Evolutionary conservation across 306 rosid genomes (phyloP).

Genomic region (Malus sylvestris): DNA sequence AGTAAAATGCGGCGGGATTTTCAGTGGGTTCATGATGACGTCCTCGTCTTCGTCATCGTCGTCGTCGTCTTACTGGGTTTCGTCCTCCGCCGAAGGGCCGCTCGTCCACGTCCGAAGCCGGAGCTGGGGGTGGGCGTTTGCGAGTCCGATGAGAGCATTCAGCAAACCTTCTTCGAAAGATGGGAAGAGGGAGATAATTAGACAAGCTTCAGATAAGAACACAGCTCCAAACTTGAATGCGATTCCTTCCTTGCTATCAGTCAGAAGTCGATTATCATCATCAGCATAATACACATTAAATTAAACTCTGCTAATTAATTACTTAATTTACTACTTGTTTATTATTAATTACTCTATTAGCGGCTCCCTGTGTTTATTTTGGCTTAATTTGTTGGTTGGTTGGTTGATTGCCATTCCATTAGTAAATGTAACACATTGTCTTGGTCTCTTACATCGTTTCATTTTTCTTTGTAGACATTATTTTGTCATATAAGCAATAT

Average conservation of each 20-base stretch:
- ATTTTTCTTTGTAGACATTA: background rate
- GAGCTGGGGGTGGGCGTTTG: conserved; percentile 90
- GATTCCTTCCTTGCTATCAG: conserved; percentile 71
- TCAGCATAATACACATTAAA: background rate
- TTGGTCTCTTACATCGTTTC: background rate
- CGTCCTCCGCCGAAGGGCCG: conserved; percentile 52
- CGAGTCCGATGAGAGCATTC: conserved; percentile 93
- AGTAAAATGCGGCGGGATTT: conserved; percentile 72
- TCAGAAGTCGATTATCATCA: conserved; percentile 23
- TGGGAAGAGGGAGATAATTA: conserved; percentile 38
- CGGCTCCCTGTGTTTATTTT: background rate
- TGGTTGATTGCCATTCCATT: background rate
- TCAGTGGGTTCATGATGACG: conserved; percentile 78
- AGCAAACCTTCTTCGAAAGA: conserved; percentile 40
- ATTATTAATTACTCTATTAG: background rate
- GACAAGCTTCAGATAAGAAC: conserved; percentile 51
- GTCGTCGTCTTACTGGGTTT: conserved; percentile 63
- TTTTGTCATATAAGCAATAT: background rate
- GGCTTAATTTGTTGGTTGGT: conserved; percentile 1
- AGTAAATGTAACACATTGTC: background rate
- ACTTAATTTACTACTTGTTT: background rate
- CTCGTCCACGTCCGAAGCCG: conserved; percentile 36
- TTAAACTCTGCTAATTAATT: conserved; percentile 3
- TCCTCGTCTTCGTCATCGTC: conserved; percentile 71
- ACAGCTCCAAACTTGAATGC: conserved; percentile 55